Evolutionary conservation across 306 rosid species (phyloP).

Genomic region (Herpetospermum pedunculosum): DNA sequence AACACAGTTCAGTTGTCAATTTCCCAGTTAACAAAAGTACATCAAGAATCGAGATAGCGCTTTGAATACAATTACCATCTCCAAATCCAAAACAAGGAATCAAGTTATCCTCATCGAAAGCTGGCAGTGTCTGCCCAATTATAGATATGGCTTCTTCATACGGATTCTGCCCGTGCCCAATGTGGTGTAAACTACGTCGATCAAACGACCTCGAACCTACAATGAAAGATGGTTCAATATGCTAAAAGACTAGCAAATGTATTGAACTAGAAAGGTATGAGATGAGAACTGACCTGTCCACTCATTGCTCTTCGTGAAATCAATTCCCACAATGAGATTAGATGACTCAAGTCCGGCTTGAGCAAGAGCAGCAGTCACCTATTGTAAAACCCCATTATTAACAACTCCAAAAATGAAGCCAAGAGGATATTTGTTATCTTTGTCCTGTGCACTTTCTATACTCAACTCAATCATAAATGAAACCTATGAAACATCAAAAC

Average conservation of each 20-base stretch:
- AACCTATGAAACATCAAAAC: background rate
- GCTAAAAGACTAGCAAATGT: background rate
- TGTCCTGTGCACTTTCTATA: background rate
- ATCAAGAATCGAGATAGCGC: background rate
- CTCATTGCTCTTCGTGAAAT: conserved; percentile 89
- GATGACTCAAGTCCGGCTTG: conserved; percentile 91
- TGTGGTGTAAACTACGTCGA: conserved; percentile 69
- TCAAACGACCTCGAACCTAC: conserved; percentile 73
- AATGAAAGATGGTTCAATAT: background rate
- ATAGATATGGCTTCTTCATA: conserved; percentile 79
- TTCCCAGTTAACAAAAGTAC: background rate
- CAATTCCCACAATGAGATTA: conserved; percentile 84
- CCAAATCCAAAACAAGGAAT: conserved; percentile 95
- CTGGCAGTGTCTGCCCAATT: conserved; percentile 58
- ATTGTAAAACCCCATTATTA: conserved; percentile 13
- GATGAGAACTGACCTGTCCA: conserved; percentile 61
- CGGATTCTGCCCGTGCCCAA: conserved; percentile 56
- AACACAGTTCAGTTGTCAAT: background rate
- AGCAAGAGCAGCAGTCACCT: conserved; percentile 74
- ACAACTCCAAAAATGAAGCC: background rate
- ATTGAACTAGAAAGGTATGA: background rate
- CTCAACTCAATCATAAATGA: background rate
- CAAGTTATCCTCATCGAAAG: conserved; percentile 74
- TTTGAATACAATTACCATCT: conserved; percentile 42
- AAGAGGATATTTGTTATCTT: background rate